These are phyloP conservation scores for Trichosporon ovoides DNA, from an alignment of 1,284 basidiomycete species.

Conservation along the genomic window DNA sequence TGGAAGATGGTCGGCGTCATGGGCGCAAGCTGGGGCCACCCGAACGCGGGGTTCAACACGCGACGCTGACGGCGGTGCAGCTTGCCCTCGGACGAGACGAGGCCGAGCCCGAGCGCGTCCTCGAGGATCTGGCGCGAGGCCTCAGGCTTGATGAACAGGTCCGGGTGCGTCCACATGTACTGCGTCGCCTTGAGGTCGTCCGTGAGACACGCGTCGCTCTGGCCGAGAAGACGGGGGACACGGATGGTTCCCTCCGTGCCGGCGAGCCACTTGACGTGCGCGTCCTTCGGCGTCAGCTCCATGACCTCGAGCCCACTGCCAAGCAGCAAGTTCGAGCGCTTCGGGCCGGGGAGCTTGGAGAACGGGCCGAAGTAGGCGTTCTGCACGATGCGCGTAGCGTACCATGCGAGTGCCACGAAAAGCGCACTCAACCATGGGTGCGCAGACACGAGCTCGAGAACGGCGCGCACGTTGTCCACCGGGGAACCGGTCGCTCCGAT, in stretches of 20 bases:
- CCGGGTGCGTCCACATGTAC: constrained; percentile 58
- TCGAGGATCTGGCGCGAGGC: constrained; percentile 56
- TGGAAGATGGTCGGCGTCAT: constrained; percentile 58
- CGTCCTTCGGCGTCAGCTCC: constrained; percentile 2
- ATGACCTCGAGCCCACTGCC: background rate
- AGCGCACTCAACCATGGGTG: background rate
- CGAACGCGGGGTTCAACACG: constrained; percentile 51
- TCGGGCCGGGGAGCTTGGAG: background rate
- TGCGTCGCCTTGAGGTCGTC: constrained; percentile 59
- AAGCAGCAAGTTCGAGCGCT: background rate
- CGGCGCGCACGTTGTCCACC: background rate
- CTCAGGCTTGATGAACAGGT: constrained; percentile 63
- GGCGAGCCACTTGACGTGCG: background rate
- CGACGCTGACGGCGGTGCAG: constrained; percentile 55
- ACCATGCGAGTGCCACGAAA: background rate
- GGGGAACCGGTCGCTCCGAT: background rate
- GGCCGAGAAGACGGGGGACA: background rate
- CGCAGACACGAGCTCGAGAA: background rate
- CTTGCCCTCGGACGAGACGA: constrained; percentile 49
- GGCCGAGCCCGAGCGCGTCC: constrained; percentile 38
- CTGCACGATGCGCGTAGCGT: background rate
- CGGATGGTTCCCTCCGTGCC: background rate
- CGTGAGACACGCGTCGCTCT: constrained; percentile 47
- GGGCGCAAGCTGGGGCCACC: constrained; percentile 37
- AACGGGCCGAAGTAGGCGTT: background rate